These are phyloP conservation scores for Kazachstania kunashirensis DNA, from an alignment of 805 yeast species.

Conservation along the genomic window DNA sequence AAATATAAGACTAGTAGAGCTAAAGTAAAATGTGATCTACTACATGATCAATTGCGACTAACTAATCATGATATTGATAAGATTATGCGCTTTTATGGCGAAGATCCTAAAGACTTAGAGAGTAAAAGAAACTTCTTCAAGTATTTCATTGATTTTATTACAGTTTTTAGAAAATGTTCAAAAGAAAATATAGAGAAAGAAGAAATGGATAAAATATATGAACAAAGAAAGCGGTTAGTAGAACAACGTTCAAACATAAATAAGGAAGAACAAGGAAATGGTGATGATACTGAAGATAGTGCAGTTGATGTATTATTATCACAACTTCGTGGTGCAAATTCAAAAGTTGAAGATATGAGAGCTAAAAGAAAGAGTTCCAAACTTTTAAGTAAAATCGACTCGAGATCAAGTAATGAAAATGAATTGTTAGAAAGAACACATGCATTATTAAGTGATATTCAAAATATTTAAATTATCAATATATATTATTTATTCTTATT, in stretches of 20 bases:
- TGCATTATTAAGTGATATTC: conserved; percentile 22
- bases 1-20: conserved; percentile 47
- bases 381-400: neutral
- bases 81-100: conserved; percentile 64
- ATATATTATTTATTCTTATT: too few relatives aligned
- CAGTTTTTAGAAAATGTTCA: conserved; percentile 55
- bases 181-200: conserved; percentile 56
- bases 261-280: conserved; percentile 5
- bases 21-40: conserved; percentile 39
- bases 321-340: conserved; percentile 21
- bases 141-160: conserved; percentile 49
- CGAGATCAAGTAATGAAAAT: neutral
- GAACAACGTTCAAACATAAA: conserved; percentile 8
- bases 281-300: conserved; percentile 10
- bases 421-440: conserved; percentile 21
- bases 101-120: conserved; percentile 44
- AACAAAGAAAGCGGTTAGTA: conserved; percentile 49
- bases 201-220: conserved; percentile 56
- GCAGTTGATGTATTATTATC: conserved; percentile 21
- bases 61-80: conserved; percentile 46
- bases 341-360: conserved; percentile 11
- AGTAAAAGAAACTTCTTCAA: conserved; percentile 52
- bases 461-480: conserved; percentile 21
- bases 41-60: conserved; percentile 41
- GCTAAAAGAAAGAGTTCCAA: conserved; percentile 13